phyloP scores from a whole-genome alignment of 1,284 basidiomycete genomes.

The Salmacisia buchloeana region DNA sequence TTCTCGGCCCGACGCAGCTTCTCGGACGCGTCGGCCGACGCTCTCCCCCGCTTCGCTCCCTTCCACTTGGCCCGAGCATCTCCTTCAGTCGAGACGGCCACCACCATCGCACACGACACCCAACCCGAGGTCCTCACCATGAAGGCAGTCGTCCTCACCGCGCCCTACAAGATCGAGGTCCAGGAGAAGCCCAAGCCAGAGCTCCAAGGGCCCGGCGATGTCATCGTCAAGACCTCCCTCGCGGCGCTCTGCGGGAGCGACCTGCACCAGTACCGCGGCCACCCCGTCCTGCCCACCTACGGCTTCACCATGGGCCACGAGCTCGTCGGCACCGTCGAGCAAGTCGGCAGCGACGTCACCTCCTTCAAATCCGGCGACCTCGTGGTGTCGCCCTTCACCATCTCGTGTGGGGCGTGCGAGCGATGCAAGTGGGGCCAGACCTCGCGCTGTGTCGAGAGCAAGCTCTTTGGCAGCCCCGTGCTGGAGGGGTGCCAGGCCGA shows the following conservation, averaged over 20 bases:
- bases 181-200: constrained; percentile 40
- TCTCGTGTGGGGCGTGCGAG: constrained; percentile 60
- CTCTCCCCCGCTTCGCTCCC: too few species aligned
- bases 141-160: constrained; percentile 42
- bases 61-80: too few species aligned
- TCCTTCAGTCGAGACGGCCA: too few species aligned
- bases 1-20: too few species aligned
- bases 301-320: constrained; percentile 64
- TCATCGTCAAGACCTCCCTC: constrained; percentile 38
- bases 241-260: constrained; percentile 75
- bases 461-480: constrained; percentile 66
- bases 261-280: constrained; percentile 67
- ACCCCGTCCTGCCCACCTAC: constrained; percentile 47
- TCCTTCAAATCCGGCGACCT: constrained; percentile 70
- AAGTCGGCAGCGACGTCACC: constrained; percentile 63
- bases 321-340: constrained; percentile 71
- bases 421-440: constrained; percentile 72
- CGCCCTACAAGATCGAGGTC: constrained; percentile 31
- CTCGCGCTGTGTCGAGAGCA: constrained; percentile 65
- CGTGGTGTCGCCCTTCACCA: constrained; percentile 80
- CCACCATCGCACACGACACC: too few species aligned
- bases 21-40: too few species aligned
- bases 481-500: constrained; percentile 81
- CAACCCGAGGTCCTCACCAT: constrained; percentile 26
- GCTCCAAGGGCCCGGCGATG: constrained; percentile 27